Evolutionary conservation across 257 asterid species (phyloP), one percentile per base, ranked within the genome.

Genomic region (Cordia subcordata): DNA sequence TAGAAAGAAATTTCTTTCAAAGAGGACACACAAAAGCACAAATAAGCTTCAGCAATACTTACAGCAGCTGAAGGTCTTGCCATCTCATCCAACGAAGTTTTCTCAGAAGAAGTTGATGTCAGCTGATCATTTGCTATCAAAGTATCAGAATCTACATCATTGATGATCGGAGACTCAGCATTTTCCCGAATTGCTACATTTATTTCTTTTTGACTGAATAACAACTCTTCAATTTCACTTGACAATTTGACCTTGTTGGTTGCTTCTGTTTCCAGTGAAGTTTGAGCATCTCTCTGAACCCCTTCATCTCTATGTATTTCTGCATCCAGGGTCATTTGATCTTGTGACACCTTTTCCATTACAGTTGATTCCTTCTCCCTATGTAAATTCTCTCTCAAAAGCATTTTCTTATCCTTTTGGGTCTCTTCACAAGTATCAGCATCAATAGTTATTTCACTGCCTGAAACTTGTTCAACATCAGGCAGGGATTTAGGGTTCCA

Each of bases 51-150:
- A 47, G 9, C 49, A 46, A 17, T 38, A 53, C 65, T 63, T 52
- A 63, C 75, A 0, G 46, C 44, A n/a, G 23, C 49, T 32, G 55
- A 62, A 69, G 57, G 62, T 42, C 38, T 37, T 69, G 39, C 61
- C 11, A 18, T 57, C 58, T 69, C 55, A 32, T 52, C 45, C 32
- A 44, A 18, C n/a, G 13, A 23, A 58, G 16, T 22, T 17, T 42
- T 19, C 19, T 50, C 58, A 6, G 45, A 19, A 35, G 6, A 33
- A n/a, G 55, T 57, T 39, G 55, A 19, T 49, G 68, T 35, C 23
- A 8, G 22, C 21, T 22, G 37, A 37, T 57, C 38, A 21, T 13
- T 46, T 17, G 27, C 21, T 56, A 47, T 32, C n/a, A 35, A 32
- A 64, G 22, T 21, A 46, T 14, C 52, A 27, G 63, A 17, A n/a